These are phyloP conservation scores for Paraphoma sp. DNA, from an alignment of 2,329 filamentous ascomycete species.

Conservation along the genomic window DNA sequence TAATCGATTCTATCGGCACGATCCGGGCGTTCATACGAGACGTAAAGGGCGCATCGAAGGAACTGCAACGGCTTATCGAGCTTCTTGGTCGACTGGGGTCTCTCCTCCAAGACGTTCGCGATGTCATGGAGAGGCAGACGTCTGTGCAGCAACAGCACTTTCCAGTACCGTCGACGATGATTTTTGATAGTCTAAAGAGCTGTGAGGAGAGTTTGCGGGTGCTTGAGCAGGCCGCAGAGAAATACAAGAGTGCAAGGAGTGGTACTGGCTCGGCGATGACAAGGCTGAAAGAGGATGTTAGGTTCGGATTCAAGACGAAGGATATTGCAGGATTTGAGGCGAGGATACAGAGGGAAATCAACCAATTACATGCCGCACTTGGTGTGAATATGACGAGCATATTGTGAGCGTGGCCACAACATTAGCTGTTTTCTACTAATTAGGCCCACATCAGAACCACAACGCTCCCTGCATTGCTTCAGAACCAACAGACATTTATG, in stretches of 20 bases:
- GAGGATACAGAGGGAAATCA: conserved; percentile 12
- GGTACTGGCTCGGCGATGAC: background rate
- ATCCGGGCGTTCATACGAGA: conserved; percentile 13
- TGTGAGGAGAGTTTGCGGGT: conserved; percentile 14
- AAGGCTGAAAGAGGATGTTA: conserved; percentile 8
- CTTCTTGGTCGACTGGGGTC: conserved; percentile 10
- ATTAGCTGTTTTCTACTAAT: background rate
- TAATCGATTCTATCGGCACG: conserved; percentile 12
- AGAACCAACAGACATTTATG: background rate
- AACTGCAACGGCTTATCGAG: conserved; percentile 13
- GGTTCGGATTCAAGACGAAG: conserved; percentile 12
- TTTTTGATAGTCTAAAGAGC: conserved; percentile 11
- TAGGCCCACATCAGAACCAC: background rate
- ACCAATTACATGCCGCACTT: conserved; percentile 7
- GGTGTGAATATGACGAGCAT: conserved; percentile 10
- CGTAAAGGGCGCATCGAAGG: conserved; percentile 18
- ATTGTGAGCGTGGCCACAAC: conserved; percentile 2
- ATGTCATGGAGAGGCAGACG: conserved; percentile 6
- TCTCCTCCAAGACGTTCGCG: conserved; percentile 8
- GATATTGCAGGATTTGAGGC: conserved; percentile 12
- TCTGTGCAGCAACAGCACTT: conserved; percentile 8
- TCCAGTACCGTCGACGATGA: conserved; percentile 15
- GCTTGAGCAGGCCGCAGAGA: background rate
- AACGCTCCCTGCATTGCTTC: background rate
- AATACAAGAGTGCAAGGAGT: background rate